Percentiles rank a stretch among this genome's conserved stretches.
Evolutionary conservation across 2,329 filamentous ascomycete genomes (phyloP).

Genomic region (Gaeumannomyces sp.): DNA sequence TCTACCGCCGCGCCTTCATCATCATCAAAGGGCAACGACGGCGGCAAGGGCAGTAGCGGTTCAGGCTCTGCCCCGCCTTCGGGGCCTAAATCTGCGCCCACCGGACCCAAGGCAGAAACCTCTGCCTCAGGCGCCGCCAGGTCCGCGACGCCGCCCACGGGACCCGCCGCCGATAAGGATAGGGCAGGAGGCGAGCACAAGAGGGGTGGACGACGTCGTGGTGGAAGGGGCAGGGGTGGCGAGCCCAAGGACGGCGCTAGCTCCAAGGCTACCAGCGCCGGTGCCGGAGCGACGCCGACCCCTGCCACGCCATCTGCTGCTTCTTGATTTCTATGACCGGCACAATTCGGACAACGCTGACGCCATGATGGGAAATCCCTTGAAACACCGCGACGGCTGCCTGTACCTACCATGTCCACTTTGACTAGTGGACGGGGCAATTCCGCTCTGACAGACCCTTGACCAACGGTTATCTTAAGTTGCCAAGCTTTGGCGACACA

Average conservation of each 20-base stretch:
- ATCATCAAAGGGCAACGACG: conserved; percentile 8
- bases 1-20: conserved; percentile 3
- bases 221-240: conserved; percentile 14
- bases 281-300: background rate
- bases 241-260: conserved; percentile 9
- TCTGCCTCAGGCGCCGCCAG: background rate
- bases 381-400: background rate
- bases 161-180: background rate
- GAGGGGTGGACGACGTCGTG: conserved; percentile 15
- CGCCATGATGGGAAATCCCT: background rate
- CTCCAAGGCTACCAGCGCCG: background rate
- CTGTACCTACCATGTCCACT: background rate
- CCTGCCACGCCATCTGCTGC: background rate
- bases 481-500: background rate
- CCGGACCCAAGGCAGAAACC: conserved; percentile 5
- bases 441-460: background rate
- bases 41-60: conserved; percentile 5
- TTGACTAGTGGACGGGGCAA: background rate
- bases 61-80: background rate
- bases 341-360: background rate
- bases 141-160: conserved; percentile 1
- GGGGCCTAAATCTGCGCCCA: background rate
- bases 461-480: background rate
- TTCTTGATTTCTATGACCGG: background rate
- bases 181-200: conserved; percentile 12